A percentile compares a stretch with the other conserved stretches of the same genome.
Evolutionary conservation across 2,329 filamentous ascomycete species (phyloP).

Genomic region (Epicoccum sorghinum): DNA sequence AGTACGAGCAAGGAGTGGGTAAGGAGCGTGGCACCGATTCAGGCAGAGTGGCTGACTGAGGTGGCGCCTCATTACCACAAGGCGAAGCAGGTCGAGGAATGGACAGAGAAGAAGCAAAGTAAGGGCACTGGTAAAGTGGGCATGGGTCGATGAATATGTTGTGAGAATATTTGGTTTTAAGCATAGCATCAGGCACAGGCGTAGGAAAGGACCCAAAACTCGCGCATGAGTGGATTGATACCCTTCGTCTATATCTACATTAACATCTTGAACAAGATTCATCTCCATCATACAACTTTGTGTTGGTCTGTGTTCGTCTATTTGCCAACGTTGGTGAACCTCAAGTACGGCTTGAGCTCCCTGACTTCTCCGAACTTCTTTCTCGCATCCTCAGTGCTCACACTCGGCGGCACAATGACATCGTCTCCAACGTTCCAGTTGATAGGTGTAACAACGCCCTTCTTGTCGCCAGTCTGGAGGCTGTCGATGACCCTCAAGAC

Average conservation of each 20-base stretch:
- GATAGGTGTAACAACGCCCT: conserved; percentile 86
- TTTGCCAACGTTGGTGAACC: conserved; percentile 65
- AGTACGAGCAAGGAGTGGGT: conserved; percentile 92
- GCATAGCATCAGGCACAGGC: conserved; percentile 11
- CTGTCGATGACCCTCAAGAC: conserved; percentile 65
- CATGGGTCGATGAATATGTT: background rate
- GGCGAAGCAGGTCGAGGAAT: conserved; percentile 83
- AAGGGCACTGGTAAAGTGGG: conserved; percentile 45
- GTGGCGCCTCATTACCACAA: conserved; percentile 95
- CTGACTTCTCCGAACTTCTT: conserved; percentile 80
- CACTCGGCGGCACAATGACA: conserved; percentile 85
- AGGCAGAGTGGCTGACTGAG: conserved; percentile 84
- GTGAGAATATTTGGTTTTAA: background rate
- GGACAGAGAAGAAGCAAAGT: conserved; percentile 76
- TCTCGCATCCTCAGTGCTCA: conserved; percentile 84
- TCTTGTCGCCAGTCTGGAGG: conserved; percentile 75
- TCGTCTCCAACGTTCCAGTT: conserved; percentile 90
- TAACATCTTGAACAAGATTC: background rate
- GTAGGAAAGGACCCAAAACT: background rate
- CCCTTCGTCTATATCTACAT: conserved; percentile 2
- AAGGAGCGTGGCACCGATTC: conserved; percentile 82
- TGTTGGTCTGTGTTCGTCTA: conserved; percentile 19
- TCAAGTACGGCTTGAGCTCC: conserved; percentile 71
- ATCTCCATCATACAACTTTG: background rate
- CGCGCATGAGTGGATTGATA: conserved; percentile 1